These are phyloP conservation scores for Pichia sp. DNA, from an alignment of 1,139 yeast genomes.

Conservation along the genomic window DNA sequence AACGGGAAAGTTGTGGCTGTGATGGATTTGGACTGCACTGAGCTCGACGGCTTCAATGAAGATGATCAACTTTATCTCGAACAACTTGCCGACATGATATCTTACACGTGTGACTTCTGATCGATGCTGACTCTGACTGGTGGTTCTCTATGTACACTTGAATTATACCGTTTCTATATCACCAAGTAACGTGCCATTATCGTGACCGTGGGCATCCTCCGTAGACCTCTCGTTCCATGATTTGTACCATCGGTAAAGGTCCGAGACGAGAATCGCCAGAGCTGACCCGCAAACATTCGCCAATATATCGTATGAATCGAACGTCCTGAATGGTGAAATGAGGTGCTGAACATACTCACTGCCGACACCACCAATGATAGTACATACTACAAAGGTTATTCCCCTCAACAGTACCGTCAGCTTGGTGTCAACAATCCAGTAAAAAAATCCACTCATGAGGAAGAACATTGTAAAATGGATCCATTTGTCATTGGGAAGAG, in stretches of 20 bases:
- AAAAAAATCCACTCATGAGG: conserved; percentile 23
- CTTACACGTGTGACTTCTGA: conserved; percentile 37
- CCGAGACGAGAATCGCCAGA: conserved; percentile 19
- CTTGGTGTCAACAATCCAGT: conserved; percentile 23
- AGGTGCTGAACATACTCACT: conserved; percentile 25
- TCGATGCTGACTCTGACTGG: too few species aligned
- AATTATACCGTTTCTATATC: too few species aligned
- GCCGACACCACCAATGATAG: conserved; percentile 25
- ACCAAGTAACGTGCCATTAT: too few species aligned
- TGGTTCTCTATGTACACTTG: too few species aligned
- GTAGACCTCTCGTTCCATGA: too few species aligned
- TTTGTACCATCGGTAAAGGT: conserved; percentile 1
- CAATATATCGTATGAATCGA: conserved; percentile 24
- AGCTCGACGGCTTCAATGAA: conserved; percentile 55
- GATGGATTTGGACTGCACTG: conserved; percentile 77
- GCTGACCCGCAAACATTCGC: conserved; percentile 24
- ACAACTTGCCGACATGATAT: conserved; percentile 45
- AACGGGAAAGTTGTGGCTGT: conserved; percentile 51
- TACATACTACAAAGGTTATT: conserved; percentile 21
- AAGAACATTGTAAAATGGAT: conserved; percentile 26
- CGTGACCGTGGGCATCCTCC: too few species aligned
- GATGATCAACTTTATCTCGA: conserved; percentile 57
- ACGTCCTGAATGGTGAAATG: conserved; percentile 22
- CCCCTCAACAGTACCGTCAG: conserved; percentile 15
- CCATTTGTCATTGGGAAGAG: conserved; percentile 24